Percentiles rank a stretch among this genome's conserved stretches.
Conservation (phyloP, 768 basidiomycete species). For the Floccularia luteovirens region DNA sequence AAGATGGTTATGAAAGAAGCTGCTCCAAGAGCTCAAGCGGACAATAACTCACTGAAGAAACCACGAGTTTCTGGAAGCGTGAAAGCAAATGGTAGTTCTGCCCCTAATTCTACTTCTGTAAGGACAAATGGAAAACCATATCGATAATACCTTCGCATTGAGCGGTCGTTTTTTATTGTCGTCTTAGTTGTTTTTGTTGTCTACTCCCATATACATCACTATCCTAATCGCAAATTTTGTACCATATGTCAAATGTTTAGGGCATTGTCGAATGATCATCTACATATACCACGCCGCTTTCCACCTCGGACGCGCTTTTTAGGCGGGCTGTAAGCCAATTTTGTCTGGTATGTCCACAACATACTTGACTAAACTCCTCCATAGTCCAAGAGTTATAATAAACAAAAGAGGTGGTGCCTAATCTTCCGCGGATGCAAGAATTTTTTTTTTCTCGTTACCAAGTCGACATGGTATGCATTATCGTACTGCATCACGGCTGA, state of each 20-base stretch:
- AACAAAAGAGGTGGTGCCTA: neutral
- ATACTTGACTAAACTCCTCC: too few relatives aligned
- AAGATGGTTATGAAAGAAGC: conserved; percentile 93
- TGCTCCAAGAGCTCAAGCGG: conserved; percentile 50
- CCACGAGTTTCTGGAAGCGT: conserved; percentile 39
- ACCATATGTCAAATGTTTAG: conserved; percentile 7
- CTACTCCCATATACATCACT: conserved; percentile 11
- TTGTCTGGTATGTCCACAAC: too few relatives aligned
- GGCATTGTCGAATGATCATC: conserved; percentile 8
- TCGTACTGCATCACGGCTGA: conserved; percentile 23
- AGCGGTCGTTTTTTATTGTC: conserved; percentile 7
- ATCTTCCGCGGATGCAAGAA: too few relatives aligned
- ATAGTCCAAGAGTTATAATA: neutral
- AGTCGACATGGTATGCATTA: conserved; percentile 10
- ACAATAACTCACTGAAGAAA: conserved; percentile 47
- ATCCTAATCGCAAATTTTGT: conserved; percentile 18
- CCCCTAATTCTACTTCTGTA: conserved; percentile 32
- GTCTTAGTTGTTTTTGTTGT: conserved; percentile 14
- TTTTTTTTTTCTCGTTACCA: too few relatives aligned
- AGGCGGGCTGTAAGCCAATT: too few relatives aligned
- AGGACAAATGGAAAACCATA: conserved; percentile 57
- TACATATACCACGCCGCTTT: conserved; percentile 9
- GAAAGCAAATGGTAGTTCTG: conserved; percentile 46
- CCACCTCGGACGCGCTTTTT: conserved; percentile 1
- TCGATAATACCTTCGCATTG: conserved; percentile 32